A percentile compares a stretch with the other conserved stretches of the same genome.
phyloP scores from a whole-genome alignment of 2,329 filamentous ascomycete species.

The Colletotrichum sp. region DNA sequence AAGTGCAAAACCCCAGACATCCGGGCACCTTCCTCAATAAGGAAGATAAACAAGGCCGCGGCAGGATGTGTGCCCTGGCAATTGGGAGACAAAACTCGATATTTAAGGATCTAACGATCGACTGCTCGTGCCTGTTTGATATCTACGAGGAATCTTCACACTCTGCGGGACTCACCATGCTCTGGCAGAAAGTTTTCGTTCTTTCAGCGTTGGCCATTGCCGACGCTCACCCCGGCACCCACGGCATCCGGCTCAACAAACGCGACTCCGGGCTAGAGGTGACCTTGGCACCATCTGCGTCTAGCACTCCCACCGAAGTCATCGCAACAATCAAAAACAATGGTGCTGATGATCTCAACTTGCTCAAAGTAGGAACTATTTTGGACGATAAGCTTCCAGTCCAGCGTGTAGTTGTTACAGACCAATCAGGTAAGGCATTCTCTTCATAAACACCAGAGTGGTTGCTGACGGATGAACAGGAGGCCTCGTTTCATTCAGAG shows the following conservation, averaged over 20 bases:
- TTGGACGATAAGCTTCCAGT: constrained; percentile 19
- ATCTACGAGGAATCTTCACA: neutral
- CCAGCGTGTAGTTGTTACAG: neutral
- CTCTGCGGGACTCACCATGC: neutral
- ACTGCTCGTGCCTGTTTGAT: neutral
- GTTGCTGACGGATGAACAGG: neutral
- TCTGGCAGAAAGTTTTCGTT: neutral
- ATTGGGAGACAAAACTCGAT: neutral
- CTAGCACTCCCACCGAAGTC: neutral
- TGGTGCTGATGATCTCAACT: constrained; percentile 23
- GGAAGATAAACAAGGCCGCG: neutral
- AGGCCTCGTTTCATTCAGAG: constrained; percentile 15
- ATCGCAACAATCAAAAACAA: constrained; percentile 24
- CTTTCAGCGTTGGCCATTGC: neutral
- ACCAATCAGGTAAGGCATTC: neutral
- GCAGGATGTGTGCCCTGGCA: neutral
- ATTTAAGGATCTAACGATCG: neutral
- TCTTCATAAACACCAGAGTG: neutral
- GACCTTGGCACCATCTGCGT: neutral
- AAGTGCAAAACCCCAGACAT: neutral
- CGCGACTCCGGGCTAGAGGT: neutral
- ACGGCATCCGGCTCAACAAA: neutral
- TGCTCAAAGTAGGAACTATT: constrained; percentile 27
- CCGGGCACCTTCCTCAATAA: neutral
- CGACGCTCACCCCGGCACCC: neutral